Percentiles rank a stretch among this genome's conserved stretches.
These are phyloP conservation scores for Penicillium flavigenum DNA, from an alignment of 495 filamentous ascomycete genomes.

Conservation along the genomic window DNA sequence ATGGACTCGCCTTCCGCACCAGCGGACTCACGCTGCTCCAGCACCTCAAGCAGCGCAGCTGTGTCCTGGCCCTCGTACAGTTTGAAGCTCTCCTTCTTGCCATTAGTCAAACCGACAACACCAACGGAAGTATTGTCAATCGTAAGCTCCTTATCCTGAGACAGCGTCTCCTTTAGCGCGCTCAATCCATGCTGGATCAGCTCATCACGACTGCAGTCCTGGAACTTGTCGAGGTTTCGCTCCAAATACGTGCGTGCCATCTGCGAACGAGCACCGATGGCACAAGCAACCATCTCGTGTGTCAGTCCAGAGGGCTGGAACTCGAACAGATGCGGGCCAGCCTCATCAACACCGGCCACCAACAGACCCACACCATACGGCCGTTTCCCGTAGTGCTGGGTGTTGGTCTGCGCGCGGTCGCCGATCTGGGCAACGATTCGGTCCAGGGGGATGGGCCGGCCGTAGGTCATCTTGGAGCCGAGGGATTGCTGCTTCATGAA, in stretches of 20 bases:
- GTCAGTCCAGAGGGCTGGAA: conserved; percentile 96
- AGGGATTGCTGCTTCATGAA: conserved; percentile 99
- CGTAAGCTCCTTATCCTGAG: conserved; percentile 95
- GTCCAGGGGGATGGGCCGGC: conserved; percentile 83
- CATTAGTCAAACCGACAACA: conserved; percentile 64
- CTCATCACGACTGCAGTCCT: conserved; percentile 70
- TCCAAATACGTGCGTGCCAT: conserved; percentile 97
- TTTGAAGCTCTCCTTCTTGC: conserved; percentile 76
- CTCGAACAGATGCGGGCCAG: conserved; percentile 93
- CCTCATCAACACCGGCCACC: conserved; percentile 89
- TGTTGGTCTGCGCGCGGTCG: conserved; percentile 96
- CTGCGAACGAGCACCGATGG: conserved; percentile 92
- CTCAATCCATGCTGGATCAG: conserved; percentile 84
- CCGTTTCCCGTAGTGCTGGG: conserved; percentile 93
- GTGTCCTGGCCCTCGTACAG: conserved; percentile 89
- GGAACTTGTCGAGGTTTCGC: conserved; percentile 81
- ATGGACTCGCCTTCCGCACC: conserved; percentile 66
- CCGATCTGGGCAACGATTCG: conserved; percentile 86
- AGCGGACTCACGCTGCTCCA: conserved; percentile 70
- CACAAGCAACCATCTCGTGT: conserved; percentile 93
- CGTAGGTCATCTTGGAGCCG: conserved; percentile 91
- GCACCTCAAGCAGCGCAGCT: conserved; percentile 59
- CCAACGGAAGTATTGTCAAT: conserved; percentile 93
- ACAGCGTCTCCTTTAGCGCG: conserved; percentile 91
- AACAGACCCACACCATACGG: conserved; percentile 96